Conservation (phyloP, 352 stramenopile species). For the Phytophthora sojae region DNA sequence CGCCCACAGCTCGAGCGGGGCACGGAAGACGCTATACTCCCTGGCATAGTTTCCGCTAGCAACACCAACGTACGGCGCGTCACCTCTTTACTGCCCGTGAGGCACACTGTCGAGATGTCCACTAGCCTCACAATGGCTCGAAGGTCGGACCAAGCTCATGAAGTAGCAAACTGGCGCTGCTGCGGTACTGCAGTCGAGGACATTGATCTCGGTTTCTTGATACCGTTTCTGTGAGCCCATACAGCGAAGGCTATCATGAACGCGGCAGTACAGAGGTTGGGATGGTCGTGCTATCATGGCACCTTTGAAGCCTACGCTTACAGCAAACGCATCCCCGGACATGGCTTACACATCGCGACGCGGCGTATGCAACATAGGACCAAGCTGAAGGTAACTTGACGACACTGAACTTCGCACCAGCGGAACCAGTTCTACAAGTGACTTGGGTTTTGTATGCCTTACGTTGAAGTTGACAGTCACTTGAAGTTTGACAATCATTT, state of each 20-base stretch:
- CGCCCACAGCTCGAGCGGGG: neutral
- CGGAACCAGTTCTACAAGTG: neutral
- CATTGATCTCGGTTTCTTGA: neutral
- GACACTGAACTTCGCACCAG: too few relatives aligned
- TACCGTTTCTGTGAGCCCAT: too few relatives aligned
- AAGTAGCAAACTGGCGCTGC: neutral
- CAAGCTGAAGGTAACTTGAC: too few relatives aligned
- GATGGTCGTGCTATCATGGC: too few relatives aligned
- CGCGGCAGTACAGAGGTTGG: too few relatives aligned
- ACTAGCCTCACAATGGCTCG: neutral
- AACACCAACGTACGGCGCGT: neutral
- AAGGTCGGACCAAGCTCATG: neutral
- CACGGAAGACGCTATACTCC: neutral
- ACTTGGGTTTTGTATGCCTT: constrained; percentile 13
- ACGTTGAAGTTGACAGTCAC: constrained; percentile 7
- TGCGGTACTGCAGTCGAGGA: neutral
- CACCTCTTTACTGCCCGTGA: constrained; percentile 19
- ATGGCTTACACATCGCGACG: too few relatives aligned
- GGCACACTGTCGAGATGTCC: neutral
- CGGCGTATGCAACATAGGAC: too few relatives aligned
- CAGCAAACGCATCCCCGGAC: too few relatives aligned
- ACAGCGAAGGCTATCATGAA: too few relatives aligned
- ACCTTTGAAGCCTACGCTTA: too few relatives aligned
- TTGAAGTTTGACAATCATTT: neutral
- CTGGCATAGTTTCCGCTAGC: constrained; percentile 5